These are phyloP conservation scores for Macrolepiota fuliginosa DNA, from an alignment of 768 basidiomycete species.

Conservation along the genomic window DNA sequence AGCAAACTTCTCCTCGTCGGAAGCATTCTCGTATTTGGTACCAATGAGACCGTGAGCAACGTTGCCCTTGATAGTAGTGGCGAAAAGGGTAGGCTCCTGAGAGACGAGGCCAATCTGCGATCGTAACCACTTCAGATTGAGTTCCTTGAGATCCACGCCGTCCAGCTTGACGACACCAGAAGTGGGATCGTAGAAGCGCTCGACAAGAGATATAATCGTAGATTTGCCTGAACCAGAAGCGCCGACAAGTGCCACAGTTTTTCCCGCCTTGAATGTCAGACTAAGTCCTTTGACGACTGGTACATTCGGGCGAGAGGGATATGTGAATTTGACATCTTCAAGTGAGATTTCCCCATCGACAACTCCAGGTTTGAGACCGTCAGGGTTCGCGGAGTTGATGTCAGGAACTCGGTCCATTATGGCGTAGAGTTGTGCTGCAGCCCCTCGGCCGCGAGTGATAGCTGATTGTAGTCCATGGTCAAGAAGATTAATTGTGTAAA, in stretches of 20 bases:
- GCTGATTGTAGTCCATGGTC: conserved; percentile 36
- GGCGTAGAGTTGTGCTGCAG: conserved; percentile 82
- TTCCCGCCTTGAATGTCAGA: conserved; percentile 70
- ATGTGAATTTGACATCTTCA: conserved; percentile 75
- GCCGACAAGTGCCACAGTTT: conserved; percentile 76
- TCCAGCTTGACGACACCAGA: conserved; percentile 70
- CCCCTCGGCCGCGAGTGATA: conserved; percentile 75
- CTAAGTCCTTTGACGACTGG: conserved; percentile 72
- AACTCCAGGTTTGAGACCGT: conserved; percentile 64
- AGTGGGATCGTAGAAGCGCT: conserved; percentile 86
- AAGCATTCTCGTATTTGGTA: conserved; percentile 61
- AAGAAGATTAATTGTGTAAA: background rate
- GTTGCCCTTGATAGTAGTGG: conserved; percentile 78
- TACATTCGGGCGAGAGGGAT: conserved; percentile 79
- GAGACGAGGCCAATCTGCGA: conserved; percentile 86
- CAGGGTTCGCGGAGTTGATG: conserved; percentile 76
- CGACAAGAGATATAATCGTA: conserved; percentile 74
- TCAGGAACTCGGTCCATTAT: conserved; percentile 86
- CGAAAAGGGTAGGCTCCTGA: conserved; percentile 86
- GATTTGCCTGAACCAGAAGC: conserved; percentile 81
- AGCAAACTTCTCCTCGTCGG: conserved; percentile 72
- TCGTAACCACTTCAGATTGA: conserved; percentile 85
- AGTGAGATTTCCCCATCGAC: conserved; percentile 72
- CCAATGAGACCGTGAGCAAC: conserved; percentile 84
- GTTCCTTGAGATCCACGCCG: conserved; percentile 65